phyloP scores from a whole-genome alignment of 305 asterid genomes.

The Withania somnifera region DNA sequence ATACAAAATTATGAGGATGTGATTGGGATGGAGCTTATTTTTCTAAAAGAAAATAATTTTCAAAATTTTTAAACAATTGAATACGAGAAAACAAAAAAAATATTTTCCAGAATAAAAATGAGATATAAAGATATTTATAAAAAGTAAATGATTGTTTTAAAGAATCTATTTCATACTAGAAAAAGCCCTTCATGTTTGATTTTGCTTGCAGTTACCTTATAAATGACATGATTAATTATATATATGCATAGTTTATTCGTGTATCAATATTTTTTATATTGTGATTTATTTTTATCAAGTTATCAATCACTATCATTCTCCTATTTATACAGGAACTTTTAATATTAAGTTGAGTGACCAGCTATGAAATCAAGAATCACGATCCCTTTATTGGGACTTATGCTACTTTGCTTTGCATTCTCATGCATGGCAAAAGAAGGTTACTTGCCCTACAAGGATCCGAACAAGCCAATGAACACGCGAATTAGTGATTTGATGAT shows the following conservation, averaged over 20 bases:
- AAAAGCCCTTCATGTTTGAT: neutral
- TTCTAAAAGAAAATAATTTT: too few relatives aligned
- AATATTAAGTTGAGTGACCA: neutral
- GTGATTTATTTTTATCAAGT: too few relatives aligned
- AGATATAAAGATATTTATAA: too few relatives aligned
- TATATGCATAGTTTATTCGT: too few relatives aligned
- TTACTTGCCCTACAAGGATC: conserved; percentile 32
- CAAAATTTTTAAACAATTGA: too few relatives aligned
- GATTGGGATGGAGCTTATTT: too few relatives aligned
- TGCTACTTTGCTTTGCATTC: neutral
- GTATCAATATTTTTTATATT: neutral
- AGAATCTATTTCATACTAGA: neutral
- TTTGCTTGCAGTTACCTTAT: neutral
- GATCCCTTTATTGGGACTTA: neutral
- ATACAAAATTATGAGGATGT: too few relatives aligned
- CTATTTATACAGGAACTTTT: neutral
- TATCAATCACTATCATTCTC: too few relatives aligned
- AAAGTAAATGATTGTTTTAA: neutral
- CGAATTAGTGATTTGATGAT: conserved; percentile 19
- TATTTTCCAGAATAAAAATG: too few relatives aligned
- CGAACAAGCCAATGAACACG: conserved; percentile 11
- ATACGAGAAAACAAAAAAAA: too few relatives aligned
- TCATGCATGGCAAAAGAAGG: neutral
- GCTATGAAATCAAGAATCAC: neutral
- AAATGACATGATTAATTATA: too few relatives aligned